Percentiles rank a stretch among this genome's conserved stretches.
Conservation (phyloP, 1,139 yeast genomes). For the Saccharomyces hybrid region DNA sequence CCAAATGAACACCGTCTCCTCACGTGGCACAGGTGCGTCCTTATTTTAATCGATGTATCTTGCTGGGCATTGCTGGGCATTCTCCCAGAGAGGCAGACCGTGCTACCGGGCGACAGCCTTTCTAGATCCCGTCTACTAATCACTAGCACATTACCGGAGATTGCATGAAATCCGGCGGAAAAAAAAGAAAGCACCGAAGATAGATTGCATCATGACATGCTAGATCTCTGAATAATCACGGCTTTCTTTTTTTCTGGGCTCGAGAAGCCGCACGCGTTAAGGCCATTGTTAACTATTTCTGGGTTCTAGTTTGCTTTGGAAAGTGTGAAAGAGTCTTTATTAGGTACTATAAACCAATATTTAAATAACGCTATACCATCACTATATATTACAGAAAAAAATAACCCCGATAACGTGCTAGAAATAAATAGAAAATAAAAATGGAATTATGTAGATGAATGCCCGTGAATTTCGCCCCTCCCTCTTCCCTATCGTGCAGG, state of each 20-base stretch:
- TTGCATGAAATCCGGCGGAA: background rate
- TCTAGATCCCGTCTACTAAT: background rate
- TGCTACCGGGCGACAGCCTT: background rate
- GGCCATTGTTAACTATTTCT: background rate
- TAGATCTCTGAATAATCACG: too few relatives aligned
- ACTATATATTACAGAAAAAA: background rate
- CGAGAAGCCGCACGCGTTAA: too few relatives aligned
- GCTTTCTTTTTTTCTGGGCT: too few relatives aligned
- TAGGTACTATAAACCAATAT: background rate
- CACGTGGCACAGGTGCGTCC: background rate
- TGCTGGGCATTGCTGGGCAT: background rate
- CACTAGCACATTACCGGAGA: background rate
- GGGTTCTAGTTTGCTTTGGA: background rate
- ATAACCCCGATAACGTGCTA: background rate
- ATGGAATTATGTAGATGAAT: background rate
- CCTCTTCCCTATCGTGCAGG: background rate
- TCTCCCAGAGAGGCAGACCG: too few relatives aligned
- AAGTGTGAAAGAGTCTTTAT: background rate
- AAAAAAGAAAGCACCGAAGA: background rate
- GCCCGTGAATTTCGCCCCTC: background rate
- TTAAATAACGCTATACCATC: background rate
- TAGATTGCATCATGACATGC: background rate
- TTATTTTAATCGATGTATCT: too few relatives aligned
- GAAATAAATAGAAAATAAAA: background rate
- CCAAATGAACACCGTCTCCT: background rate